phyloP scores from a whole-genome alignment of 495 filamentous ascomycete species.

The Neurospora sp. region DNA sequence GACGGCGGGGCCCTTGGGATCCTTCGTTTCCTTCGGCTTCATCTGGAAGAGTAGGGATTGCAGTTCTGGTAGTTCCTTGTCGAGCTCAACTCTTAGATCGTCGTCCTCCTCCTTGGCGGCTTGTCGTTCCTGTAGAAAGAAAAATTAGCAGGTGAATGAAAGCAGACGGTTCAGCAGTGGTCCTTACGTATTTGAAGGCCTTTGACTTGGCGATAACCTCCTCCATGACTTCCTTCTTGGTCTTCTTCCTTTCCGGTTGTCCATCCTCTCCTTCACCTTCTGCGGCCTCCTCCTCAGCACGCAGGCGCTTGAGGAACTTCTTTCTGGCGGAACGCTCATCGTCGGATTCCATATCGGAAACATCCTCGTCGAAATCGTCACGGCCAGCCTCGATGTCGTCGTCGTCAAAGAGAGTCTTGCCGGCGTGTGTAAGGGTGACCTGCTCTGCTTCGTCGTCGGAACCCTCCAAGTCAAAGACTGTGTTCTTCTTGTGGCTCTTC shows the following conservation, averaged over 20 bases:
- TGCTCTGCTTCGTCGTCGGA: constrained; percentile 58
- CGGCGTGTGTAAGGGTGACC: constrained; percentile 64
- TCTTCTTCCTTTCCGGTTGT: constrained; percentile 74
- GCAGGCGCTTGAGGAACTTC: constrained; percentile 49
- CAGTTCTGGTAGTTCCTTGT: constrained; percentile 67
- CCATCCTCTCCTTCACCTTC: constrained; percentile 37
- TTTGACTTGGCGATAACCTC: constrained; percentile 98
- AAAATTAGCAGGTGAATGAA: neutral
- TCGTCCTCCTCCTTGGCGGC: constrained; percentile 89
- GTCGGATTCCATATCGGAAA: constrained; percentile 48
- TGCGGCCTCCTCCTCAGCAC: constrained; percentile 31
- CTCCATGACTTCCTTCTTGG: constrained; percentile 90
- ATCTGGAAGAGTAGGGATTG: constrained; percentile 53
- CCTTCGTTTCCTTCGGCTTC: constrained; percentile 28
- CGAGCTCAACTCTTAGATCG: constrained; percentile 48
- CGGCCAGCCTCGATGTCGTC: constrained; percentile 23
- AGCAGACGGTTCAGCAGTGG: neutral
- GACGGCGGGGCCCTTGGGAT: constrained; percentile 49
- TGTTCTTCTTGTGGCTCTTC: constrained; percentile 55
- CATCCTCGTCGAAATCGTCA: constrained; percentile 67
- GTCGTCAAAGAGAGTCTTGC: constrained; percentile 55
- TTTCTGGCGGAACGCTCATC: constrained; percentile 34
- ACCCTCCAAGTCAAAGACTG: constrained; percentile 85
- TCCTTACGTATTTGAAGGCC: constrained; percentile 69
- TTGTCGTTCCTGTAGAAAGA: constrained; percentile 45